Conservation (phyloP, 371 early-diverging fungal species). For the Mortierella polycephala region DNA sequence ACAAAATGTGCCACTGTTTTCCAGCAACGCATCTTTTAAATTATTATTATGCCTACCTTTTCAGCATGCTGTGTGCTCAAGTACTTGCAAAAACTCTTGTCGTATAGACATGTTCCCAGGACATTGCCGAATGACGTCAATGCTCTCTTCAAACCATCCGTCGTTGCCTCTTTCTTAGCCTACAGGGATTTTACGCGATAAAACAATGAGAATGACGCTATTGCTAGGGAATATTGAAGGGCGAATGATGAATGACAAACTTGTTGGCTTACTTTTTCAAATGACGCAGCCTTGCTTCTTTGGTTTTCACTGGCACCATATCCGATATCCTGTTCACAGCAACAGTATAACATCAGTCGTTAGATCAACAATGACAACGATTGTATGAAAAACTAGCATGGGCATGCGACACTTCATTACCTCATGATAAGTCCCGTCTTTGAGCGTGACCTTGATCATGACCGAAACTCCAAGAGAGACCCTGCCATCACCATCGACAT, state of each 20-base stretch:
- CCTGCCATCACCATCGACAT: slow-evolving; percentile 62
- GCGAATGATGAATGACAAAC: too few species aligned
- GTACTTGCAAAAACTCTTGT: slow-evolving; percentile 83
- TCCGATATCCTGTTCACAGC: slow-evolving; percentile 78
- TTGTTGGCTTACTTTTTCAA: slow-evolving; percentile 78
- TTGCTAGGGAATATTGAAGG: background rate
- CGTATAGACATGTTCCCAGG: slow-evolving; percentile 96
- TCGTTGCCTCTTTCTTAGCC: slow-evolving; percentile 97
- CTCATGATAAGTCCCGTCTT: slow-evolving; percentile 95
- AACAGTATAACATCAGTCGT: background rate
- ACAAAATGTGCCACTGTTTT: background rate
- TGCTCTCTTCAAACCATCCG: slow-evolving; percentile 96
- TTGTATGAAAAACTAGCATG: background rate
- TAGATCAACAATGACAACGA: background rate
- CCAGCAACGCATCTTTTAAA: background rate
- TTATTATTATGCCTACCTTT: slow-evolving; percentile 2
- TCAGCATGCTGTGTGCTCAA: slow-evolving; percentile 56
- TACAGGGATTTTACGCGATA: slow-evolving; percentile 14
- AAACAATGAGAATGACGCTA: background rate
- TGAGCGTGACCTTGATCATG: slow-evolving; percentile 88
- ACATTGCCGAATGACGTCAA: slow-evolving; percentile 94
- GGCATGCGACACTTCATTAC: slow-evolving; percentile 54
- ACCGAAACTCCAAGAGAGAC: slow-evolving; percentile 85
- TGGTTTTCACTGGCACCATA: slow-evolving; percentile 89
- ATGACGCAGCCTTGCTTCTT: slow-evolving; percentile 83